phyloP scores from a whole-genome alignment of 352 stramenopile genomes.

The Peronosclerospora sorghi region DNA sequence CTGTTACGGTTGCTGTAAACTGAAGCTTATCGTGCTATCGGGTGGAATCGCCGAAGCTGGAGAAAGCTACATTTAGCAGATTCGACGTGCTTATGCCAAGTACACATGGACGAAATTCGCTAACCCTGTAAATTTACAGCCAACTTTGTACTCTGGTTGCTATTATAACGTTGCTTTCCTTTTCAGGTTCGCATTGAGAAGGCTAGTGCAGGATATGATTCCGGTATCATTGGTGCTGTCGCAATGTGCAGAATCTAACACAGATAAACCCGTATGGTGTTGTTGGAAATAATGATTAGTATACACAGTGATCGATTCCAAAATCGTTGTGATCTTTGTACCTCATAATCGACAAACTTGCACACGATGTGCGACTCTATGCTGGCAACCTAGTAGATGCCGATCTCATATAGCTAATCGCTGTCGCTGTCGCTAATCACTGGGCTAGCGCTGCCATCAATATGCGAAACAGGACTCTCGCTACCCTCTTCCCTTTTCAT shows the following conservation, averaged over 20 bases:
- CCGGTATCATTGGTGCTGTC: conserved; percentile 69
- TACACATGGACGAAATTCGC: conserved; percentile 65
- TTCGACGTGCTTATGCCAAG: conserved; percentile 45
- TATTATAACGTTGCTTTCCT: neutral
- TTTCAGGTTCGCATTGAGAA: conserved; percentile 65
- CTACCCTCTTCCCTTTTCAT: conserved; percentile 13
- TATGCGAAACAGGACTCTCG: conserved; percentile 14
- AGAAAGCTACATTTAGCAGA: conserved; percentile 54
- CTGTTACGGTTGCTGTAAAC: neutral
- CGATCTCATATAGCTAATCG: conserved; percentile 29
- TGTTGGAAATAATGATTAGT: conserved; percentile 2
- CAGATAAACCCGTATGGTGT: conserved; percentile 4
- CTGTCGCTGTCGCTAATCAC: conserved; percentile 73
- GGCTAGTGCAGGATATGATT: conserved; percentile 71
- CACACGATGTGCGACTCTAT: no score
- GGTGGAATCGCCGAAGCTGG: conserved; percentile 66
- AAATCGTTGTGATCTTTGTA: no score
- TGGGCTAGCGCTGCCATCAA: conserved; percentile 40
- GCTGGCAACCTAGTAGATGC: no score
- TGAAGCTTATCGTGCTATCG: conserved; percentile 69
- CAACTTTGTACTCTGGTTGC: conserved; percentile 1
- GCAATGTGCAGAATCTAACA: conserved; percentile 25
- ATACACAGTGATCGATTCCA: neutral
- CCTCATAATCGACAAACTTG: no score
- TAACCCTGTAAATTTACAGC: conserved; percentile 46